Evolutionary conservation across 140 eudicot genomes (phyloP).

Genomic region (Erigeron philadelphicus): DNA sequence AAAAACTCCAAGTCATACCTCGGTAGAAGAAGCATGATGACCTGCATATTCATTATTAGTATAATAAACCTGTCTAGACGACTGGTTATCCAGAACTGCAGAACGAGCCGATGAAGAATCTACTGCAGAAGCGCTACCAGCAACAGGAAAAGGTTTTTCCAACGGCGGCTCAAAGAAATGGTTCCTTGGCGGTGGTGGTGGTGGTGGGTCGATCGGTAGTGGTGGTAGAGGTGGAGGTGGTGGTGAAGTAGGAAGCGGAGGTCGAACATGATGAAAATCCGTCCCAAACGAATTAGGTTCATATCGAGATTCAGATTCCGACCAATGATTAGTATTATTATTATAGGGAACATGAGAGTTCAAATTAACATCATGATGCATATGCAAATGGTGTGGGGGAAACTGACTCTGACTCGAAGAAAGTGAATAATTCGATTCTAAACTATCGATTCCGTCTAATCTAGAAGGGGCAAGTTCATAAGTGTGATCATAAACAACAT

Average conservation of each 20-base stretch:
- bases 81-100: conserved; percentile 35
- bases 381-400: conserved; percentile 32
- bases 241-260: conserved; percentile 80
- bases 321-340: conserved; percentile 1
- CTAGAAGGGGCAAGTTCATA: not conserved
- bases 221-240: conserved; percentile 87
- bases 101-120: conserved; percentile 34
- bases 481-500: conserved; percentile 11
- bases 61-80: conserved; percentile 31
- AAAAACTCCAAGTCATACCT: conserved; percentile 39
- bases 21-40: conserved; percentile 33
- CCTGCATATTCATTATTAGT: conserved; percentile 21
- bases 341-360: conserved; percentile 24
- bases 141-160: conserved; percentile 43
- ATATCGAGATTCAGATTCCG: conserved; percentile 25
- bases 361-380: conserved; percentile 24
- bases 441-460: not conserved
- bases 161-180: conserved; percentile 44
- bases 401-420: conserved; percentile 23
- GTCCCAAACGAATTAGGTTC: conserved; percentile 17
- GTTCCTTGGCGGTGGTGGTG: conserved; percentile 27
- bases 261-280: conserved; percentile 34
- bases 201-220: conserved; percentile 45
- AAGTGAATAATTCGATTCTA: not conserved
- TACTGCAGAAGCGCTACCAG: conserved; percentile 29